These are phyloP conservation scores for Hippophae rhamnoides DNA, from an alignment of 306 rosid genomes.

Conservation along the genomic window DNA sequence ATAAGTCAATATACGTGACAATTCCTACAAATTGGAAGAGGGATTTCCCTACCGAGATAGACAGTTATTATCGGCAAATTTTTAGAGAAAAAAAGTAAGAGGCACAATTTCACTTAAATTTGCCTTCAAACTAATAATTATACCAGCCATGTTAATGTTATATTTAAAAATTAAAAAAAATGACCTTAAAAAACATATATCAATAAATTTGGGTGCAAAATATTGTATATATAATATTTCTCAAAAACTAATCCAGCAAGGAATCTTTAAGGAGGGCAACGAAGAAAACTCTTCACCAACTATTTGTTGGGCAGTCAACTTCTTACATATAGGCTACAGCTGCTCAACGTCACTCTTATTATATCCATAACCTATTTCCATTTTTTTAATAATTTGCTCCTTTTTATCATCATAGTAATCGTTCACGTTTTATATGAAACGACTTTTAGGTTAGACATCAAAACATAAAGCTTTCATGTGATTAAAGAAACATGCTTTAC, in stretches of 20 bases:
- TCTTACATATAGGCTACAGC: slow-evolving; percentile 23
- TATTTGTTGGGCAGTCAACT: slow-evolving; percentile 53
- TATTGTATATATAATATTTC: too few species aligned
- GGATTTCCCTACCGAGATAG: too few species aligned
- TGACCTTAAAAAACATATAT: too few species aligned
- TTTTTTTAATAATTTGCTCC: slow-evolving; percentile 17
- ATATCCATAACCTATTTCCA: slow-evolving; percentile 21
- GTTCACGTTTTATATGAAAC: background rate
- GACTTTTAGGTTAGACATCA: slow-evolving; percentile 39
- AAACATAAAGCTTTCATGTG: slow-evolving; percentile 10
- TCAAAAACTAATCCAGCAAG: background rate
- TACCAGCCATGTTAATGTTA: too few species aligned
- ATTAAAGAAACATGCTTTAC: slow-evolving; percentile 24
- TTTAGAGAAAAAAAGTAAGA: too few species aligned
- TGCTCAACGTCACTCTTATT: background rate
- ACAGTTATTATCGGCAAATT: too few species aligned
- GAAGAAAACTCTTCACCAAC: slow-evolving; percentile 41
- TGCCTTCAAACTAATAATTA: too few species aligned
- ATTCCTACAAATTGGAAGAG: too few species aligned
- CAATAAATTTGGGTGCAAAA: too few species aligned
- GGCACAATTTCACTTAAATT: too few species aligned
- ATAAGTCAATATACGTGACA: too few species aligned
- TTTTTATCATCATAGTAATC: slow-evolving; percentile 2
- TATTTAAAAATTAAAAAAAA: too few species aligned
- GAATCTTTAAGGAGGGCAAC: slow-evolving; percentile 24